A percentile compares a stretch with the other conserved stretches of the same genome.
Evolutionary conservation across 208 protist genomes (phyloP).

Genomic region (Tritrichomonas musculus): DNA sequence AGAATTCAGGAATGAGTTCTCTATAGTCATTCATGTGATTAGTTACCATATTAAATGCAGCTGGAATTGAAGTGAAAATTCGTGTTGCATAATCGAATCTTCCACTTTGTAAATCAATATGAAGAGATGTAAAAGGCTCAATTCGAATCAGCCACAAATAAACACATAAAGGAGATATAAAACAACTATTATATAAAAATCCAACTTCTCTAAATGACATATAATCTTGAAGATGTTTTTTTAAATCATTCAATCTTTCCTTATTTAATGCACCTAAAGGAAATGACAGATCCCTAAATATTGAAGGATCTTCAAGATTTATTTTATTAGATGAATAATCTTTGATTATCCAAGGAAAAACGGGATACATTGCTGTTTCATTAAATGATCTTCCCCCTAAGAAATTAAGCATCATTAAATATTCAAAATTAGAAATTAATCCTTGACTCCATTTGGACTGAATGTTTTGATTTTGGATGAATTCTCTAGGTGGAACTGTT

Average conservation of each 20-base stretch:
- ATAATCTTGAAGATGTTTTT: not conserved
- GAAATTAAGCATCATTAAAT: slow-evolving; percentile 24
- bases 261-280: slow-evolving; percentile 8
- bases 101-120: not conserved
- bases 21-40: not conserved
- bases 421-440: slow-evolving; percentile 16
- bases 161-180: not conserved
- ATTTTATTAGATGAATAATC: not conserved
- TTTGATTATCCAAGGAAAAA: slow-evolving; percentile 34
- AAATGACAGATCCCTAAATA: not conserved
- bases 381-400: not conserved
- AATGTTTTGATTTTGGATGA: not conserved
- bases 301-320: not conserved
- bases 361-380: not conserved
- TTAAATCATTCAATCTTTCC: not conserved
- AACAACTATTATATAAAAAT: not conserved
- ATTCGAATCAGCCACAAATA: not conserved
- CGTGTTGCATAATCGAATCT: not conserved
- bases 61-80: not conserved
- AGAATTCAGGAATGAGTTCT: slow-evolving; percentile 36
- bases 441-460: not conserved
- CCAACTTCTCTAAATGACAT: not conserved
- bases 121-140: not conserved
- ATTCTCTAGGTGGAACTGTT: not conserved
- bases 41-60: not conserved